Evolutionary conservation across 805 yeast genomes (phyloP), one percentile per base, ranked within the genome.

Genomic region (Candida krabiensis): DNA sequence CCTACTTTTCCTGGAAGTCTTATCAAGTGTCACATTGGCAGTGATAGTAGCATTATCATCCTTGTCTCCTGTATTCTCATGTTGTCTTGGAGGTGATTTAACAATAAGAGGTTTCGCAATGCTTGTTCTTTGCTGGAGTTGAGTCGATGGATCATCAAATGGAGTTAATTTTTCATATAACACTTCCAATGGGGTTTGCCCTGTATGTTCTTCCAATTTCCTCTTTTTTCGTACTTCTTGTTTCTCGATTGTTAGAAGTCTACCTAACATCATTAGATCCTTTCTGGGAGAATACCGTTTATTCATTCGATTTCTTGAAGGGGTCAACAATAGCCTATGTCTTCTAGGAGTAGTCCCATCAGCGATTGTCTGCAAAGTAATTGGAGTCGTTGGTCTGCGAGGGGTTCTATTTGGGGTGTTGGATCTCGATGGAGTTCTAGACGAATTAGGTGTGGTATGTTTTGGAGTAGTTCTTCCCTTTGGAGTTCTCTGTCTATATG

Each of bases 301-400:
- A 28, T 28, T 48, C 19, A 37, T 42, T 33, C 47, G 49, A 30
- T 49, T 51, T 31, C 44, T 50, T 2, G 60, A 50, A 1, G 61
- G 59, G 3, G 65, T 58, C 6, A 58, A 38, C 4, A 60, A 39
- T 13, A 55, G 38, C 17, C 57, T 39, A 30, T 55, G 56, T 39
- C 62, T 34, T 22, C 60, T 46, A 9, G 65, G 66, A 3, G 61
- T 55, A 9, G 59, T 47, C 6, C 58, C 53, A 35, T 58, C 63
- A 9, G 57, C 50, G 17, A 61, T 47, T 0, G 63, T 58, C 21
- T 51, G 47, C 28, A 58, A 35, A 1, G 64, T 58, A 9, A 63
- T 46, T 7, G 67, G 66, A 1, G 65, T 62, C 5, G 59, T 49
- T 2, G 67, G 61, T 27, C 55, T 46, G 19, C 56, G 43, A 12